These are phyloP conservation scores for Aspergillus udagawae DNA, from an alignment of 2,329 filamentous ascomycete species.

Conservation along the genomic window DNA sequence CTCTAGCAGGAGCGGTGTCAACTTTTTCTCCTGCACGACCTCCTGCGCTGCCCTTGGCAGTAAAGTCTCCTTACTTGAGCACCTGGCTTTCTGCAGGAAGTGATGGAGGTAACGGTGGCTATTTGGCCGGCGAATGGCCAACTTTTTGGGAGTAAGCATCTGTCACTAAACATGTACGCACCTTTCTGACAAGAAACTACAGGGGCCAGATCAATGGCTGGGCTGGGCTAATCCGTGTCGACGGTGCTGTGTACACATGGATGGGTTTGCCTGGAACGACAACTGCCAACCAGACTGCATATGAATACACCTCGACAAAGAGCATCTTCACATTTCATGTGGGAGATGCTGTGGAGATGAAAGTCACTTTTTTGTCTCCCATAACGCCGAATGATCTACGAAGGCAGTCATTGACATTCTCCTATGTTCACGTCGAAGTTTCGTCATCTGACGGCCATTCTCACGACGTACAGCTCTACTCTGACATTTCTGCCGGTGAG, in stretches of 20 bases:
- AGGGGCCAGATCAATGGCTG: slow-evolving; percentile 59
- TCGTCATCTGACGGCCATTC: slow-evolving; percentile 57
- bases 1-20: slow-evolving; percentile 37
- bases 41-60: slow-evolving; percentile 67
- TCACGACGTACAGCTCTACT: slow-evolving; percentile 67
- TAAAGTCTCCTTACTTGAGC: slow-evolving; percentile 71
- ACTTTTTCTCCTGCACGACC: slow-evolving; percentile 62
- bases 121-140: slow-evolving; percentile 66
- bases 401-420: slow-evolving; percentile 66
- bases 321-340: slow-evolving; percentile 68
- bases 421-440: slow-evolving; percentile 64
- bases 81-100: slow-evolving; percentile 63
- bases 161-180: background rate
- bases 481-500: slow-evolving; percentile 67
- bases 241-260: slow-evolving; percentile 62
- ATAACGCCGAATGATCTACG: slow-evolving; percentile 63
- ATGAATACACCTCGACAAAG: slow-evolving; percentile 68
- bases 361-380: slow-evolving; percentile 66
- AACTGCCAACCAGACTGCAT: slow-evolving; percentile 55
- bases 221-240: slow-evolving; percentile 67
- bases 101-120: slow-evolving; percentile 60
- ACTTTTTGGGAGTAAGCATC: slow-evolving; percentile 62
- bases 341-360: slow-evolving; percentile 58
- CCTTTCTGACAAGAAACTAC: background rate
- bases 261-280: slow-evolving; percentile 56